phyloP scores from a whole-genome alignment of 2,329 filamentous ascomycete species.

The Didymella segeticola region DNA sequence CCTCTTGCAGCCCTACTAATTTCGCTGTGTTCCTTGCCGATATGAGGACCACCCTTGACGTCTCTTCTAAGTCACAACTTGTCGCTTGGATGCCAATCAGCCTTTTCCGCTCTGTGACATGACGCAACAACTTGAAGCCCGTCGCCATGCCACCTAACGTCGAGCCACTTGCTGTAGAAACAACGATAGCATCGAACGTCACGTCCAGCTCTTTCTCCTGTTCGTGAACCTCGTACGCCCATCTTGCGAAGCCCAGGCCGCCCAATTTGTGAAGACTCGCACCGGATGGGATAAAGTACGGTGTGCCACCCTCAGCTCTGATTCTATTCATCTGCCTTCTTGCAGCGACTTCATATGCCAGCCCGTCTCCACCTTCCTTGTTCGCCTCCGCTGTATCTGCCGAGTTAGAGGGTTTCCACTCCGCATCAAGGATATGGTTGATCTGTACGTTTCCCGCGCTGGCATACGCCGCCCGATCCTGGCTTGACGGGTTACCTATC shows the following conservation, averaged over 20 bases:
- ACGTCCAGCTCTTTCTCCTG: constrained; percentile 5
- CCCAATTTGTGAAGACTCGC: constrained; percentile 10
- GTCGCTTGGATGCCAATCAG: constrained; percentile 12
- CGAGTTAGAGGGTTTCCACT: constrained; percentile 9
- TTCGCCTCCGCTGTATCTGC: not conserved
- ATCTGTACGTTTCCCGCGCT: constrained; percentile 13
- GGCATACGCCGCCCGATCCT: not conserved
- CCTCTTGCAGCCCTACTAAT: constrained; percentile 1
- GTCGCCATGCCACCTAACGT: constrained; percentile 14
- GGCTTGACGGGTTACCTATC: constrained; percentile 8
- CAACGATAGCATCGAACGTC: constrained; percentile 7
- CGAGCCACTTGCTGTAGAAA: constrained; percentile 10
- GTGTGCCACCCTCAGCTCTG: not conserved
- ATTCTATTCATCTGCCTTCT: constrained; percentile 9
- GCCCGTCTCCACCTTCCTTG: not conserved
- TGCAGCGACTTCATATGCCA: constrained; percentile 14
- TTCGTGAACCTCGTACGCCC: constrained; percentile 6
- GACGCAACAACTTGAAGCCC: constrained; percentile 5
- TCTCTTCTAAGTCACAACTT: constrained; percentile 5
- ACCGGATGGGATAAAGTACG: constrained; percentile 15
- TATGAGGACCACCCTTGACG: constrained; percentile 1
- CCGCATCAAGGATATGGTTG: not conserved
- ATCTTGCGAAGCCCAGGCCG: constrained; percentile 12
- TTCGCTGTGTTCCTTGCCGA: constrained; percentile 2
- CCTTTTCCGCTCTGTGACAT: not conserved